These are phyloP conservation scores for Rhizodiscina lignyota DNA, from an alignment of 495 filamentous ascomycete species.

Conservation along the genomic window DNA sequence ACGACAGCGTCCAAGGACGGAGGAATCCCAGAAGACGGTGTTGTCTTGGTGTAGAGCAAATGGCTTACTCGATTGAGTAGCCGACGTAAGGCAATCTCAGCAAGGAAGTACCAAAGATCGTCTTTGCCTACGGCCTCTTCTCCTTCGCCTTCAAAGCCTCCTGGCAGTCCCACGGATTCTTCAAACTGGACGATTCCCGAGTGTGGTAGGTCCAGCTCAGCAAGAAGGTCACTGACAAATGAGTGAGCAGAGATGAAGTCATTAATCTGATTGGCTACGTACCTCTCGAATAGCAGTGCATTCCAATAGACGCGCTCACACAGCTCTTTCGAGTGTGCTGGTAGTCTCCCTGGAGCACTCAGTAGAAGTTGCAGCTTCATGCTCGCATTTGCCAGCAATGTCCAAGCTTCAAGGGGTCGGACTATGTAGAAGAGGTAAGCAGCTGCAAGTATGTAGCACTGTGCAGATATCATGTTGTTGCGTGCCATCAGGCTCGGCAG, in stretches of 20 bases:
- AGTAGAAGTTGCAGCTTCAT: slow-evolving; percentile 66
- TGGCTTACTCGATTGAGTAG: slow-evolving; percentile 66
- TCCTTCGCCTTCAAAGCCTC: slow-evolving; percentile 48
- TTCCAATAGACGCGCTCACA: slow-evolving; percentile 74
- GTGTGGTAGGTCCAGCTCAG: slow-evolving; percentile 66
- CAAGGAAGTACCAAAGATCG: slow-evolving; percentile 71
- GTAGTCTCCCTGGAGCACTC: slow-evolving; percentile 50
- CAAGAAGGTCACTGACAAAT: slow-evolving; percentile 43
- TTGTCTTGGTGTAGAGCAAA: slow-evolving; percentile 46
- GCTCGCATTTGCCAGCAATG: slow-evolving; percentile 57
- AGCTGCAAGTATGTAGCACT: slow-evolving; percentile 62
- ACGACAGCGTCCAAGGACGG: slow-evolving; percentile 54
- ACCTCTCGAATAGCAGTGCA: slow-evolving; percentile 54
- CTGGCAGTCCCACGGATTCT: slow-evolving; percentile 60
- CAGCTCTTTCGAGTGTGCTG: slow-evolving; percentile 49
- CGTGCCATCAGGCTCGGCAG: slow-evolving; percentile 63
- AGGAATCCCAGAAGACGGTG: too few relatives aligned
- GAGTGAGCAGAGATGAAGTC: slow-evolving; percentile 3
- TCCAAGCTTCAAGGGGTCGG: slow-evolving; percentile 68
- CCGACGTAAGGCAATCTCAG: slow-evolving; percentile 61
- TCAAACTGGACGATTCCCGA: slow-evolving; percentile 69
- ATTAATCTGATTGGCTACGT: not conserved
- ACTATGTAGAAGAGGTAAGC: slow-evolving; percentile 75
- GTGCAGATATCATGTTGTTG: slow-evolving; percentile 56
- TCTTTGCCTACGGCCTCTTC: slow-evolving; percentile 45